Conservation (phyloP, 2,329 filamentous ascomycete species). For the Xylaria sp. region DNA sequence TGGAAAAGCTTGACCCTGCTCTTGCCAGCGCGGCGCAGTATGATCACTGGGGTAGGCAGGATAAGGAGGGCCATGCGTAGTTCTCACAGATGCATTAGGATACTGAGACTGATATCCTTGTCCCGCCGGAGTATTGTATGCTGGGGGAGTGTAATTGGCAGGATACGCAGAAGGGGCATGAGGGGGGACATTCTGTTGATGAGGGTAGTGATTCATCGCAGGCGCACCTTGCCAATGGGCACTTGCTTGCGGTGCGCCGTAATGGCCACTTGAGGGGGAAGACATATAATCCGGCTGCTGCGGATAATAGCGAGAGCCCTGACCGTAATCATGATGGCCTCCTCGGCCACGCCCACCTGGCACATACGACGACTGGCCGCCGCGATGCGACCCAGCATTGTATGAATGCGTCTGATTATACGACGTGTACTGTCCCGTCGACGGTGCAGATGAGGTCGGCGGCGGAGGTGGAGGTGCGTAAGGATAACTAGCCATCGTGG, state of each 20-base stretch:
- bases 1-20: conserved; percentile 30
- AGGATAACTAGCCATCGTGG: conserved; percentile 30
- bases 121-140: conserved; percentile 39
- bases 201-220: conserved; percentile 25
- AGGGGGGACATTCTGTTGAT: conserved; percentile 31
- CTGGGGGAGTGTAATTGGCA: conserved; percentile 35
- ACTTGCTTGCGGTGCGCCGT: conserved; percentile 27
- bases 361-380: conserved; percentile 22
- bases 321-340: conserved; percentile 26
- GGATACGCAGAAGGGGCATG: conserved; percentile 42
- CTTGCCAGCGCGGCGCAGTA: conserved; percentile 40
- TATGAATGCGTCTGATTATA: conserved; percentile 40
- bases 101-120: conserved; percentile 40
- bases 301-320: conserved; percentile 27
- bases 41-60: conserved; percentile 37
- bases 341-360: conserved; percentile 24
- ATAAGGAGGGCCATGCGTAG: conserved; percentile 39
- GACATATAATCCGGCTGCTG: conserved; percentile 27
- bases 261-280: conserved; percentile 23
- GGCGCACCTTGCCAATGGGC: conserved; percentile 33
- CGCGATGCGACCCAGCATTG: conserved; percentile 33
- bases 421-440: conserved; percentile 26
- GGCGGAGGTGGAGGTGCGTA: conserved; percentile 31
- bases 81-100: conserved; percentile 23
- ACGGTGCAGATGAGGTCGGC: conserved; percentile 28